Base-by-base conservation (phyloP, 495 filamentous ascomycete species). In the Melanomma pulvis-pyrius region DNA sequence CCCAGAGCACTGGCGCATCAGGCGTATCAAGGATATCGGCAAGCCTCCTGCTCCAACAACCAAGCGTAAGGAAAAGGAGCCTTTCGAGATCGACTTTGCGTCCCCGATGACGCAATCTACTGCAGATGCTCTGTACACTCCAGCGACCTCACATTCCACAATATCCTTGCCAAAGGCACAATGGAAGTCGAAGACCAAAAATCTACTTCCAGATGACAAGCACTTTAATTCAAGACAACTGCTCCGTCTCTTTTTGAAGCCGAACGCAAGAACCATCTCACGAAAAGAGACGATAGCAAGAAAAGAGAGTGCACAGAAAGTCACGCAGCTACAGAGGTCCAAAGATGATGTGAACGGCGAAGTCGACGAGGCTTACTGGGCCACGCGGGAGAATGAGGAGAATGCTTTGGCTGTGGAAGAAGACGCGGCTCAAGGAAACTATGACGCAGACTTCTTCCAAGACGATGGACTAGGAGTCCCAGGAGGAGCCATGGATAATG, bases 391-490 rank as follows among this genome's bases (percentile, higher is more conserved):
- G 54, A 79, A 79, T 58, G 74, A 77, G 67, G 79, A 80, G 32
- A 79, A 81, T 28, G 78, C 75, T 6, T 74, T 74, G 2, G 75
- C 79, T 13, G 82, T 82, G 0, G 80, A 88, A 63, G 90, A 80
- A 15, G 81, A 79, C 8, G 80, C 75, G 11, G 86, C 74, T 75
- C 74, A 80, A 44, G 88, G 87, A 49, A 81, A 94, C 72, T 99
- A 98, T 75, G 92, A 98, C 78, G 94, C 96, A 49, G 90, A 98
- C 70, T 99, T 98, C 84, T 99, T 98, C 81, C 87, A 90, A 60
- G 94, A 99, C 71, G 93, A 97, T 75, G 92, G 87, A n/a, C 82
- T 96, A 59, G 86, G 88, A 36, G 87, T 90, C 66, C 83, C 86
- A 6, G 88, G 87, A 22, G 90, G 86, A 36, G 83, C 83, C 69